Base-by-base conservation (phyloP, 139 green algal genomes). In the Chlorella sp. region DNA sequence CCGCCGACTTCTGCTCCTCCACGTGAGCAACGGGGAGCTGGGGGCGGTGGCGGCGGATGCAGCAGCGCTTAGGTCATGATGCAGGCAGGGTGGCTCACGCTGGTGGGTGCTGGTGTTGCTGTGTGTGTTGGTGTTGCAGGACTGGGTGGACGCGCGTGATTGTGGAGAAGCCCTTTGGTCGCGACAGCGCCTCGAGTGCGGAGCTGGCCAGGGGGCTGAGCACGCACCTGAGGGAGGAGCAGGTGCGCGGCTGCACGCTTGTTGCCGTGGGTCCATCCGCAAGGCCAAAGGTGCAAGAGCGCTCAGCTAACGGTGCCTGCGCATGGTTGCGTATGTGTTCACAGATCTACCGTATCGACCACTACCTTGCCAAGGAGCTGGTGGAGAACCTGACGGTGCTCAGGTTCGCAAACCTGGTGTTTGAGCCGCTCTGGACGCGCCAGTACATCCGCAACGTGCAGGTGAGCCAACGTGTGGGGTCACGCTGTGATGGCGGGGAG, bases 341-440 rank as follows among this genome's bases (percentile, higher is more conserved):
- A 24, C 89, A 99, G 82, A 98, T 98, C 32, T 99, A 97, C 86
- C 87, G 96, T 73, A 99, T 99, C 82, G 95, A 99, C 83, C 95
- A 99, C 86, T 99, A 99, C 86, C 88, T 99, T 49, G 95, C 94
- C 77, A 99, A 99, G 85, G 95, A 99, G 89, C 83, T 99, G 42
- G 97, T 99, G 50, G 94, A 99, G 79, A 98, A 99, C 84, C 82
- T 99, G 55, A 95, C 89, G 78, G 86, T 98, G 32, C 85, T 99
- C 76, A 87, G 95, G 27, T 99, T 99, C 83, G 88, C 89, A 74
- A 99, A 99, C 84, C 82, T 96, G 22, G 85, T 99, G 59, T 99
- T 99, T 82, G 94, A 98, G 83, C 95, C 95, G n/a, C 81, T 99
- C 50, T 99, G 95, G 95, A 93, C 71, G 67, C 77, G 95, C 35